Evolutionary conservation across 2,329 filamentous ascomycete species (phyloP).

Genomic region (Neurospora sp.): DNA sequence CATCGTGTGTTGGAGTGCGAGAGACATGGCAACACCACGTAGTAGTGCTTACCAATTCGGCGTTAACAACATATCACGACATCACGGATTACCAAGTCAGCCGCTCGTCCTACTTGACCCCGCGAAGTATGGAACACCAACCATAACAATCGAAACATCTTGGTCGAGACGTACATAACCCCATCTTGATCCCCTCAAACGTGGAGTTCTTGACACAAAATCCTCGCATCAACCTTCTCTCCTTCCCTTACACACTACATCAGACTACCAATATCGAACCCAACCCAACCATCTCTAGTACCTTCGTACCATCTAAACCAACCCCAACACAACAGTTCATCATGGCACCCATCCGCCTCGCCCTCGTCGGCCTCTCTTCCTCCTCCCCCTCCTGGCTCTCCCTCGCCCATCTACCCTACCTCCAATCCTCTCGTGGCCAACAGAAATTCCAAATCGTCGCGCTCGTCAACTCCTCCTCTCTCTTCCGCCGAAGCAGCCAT

Average conservation of each 20-base stretch:
- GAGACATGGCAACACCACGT: neutral
- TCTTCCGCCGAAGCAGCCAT: constrained; percentile 35
- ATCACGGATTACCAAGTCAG: neutral
- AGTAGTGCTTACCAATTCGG: neutral
- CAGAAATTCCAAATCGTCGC: constrained; percentile 39
- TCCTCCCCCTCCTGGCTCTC: constrained; percentile 44
- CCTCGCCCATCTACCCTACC: constrained; percentile 48
- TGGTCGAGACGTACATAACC: neutral
- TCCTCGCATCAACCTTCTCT: neutral
- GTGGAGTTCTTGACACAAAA: neutral
- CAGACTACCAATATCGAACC: neutral
- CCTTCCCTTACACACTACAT: neutral
- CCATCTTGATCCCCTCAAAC: neutral
- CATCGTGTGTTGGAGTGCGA: neutral
- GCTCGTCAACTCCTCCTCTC: constrained; percentile 39
- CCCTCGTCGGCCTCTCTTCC: constrained; percentile 48
- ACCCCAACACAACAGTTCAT: too few relatives aligned
- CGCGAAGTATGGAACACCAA: neutral
- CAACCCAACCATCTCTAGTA: neutral
- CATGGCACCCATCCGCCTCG: constrained; percentile 31
- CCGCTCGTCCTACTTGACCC: neutral
- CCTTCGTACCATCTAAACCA: too few relatives aligned
- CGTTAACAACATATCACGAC: neutral
- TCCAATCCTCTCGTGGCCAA: constrained; percentile 34
- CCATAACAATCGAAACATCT: neutral